phyloP scores from a whole-genome alignment of 2,329 filamentous ascomycete genomes.

The Conoideocrella luteorostrata region DNA sequence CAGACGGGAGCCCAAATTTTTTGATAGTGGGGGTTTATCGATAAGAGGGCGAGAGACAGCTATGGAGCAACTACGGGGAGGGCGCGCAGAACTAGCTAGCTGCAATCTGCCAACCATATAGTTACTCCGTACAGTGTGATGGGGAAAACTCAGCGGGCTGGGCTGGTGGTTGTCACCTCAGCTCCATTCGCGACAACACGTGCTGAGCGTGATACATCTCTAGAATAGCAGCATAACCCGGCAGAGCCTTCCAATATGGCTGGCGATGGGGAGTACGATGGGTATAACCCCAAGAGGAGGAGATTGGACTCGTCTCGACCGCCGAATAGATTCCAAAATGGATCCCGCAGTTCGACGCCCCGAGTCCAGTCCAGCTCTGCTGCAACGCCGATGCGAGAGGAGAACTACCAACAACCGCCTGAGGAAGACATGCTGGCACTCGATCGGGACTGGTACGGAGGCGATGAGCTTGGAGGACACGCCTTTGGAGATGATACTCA shows the following conservation, averaged over 20 bases:
- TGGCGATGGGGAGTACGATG: conserved; percentile 30
- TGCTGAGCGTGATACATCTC: not conserved
- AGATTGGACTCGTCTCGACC: conserved; percentile 27
- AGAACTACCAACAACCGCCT: conserved; percentile 52
- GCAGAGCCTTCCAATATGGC: conserved; percentile 19
- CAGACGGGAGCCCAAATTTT: conserved; percentile 23
- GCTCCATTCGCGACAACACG: conserved; percentile 3
- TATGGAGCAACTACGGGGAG: no score
- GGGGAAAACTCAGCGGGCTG: no score
- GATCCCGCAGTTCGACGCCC: conserved; percentile 27
- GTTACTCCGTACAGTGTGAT: no score
- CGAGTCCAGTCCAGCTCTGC: conserved; percentile 31
- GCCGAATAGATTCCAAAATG: conserved; percentile 23
- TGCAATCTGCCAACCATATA: no score
- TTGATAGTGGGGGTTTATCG: conserved; percentile 33
- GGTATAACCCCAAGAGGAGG: conserved; percentile 33
- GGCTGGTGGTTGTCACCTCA: conserved; percentile 2
- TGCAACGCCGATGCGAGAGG: conserved; percentile 30
- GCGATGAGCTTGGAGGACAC: conserved; percentile 74
- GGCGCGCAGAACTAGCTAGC: no score
- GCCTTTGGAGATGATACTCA: conserved; percentile 88
- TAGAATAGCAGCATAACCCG: not conserved
- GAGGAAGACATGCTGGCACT: conserved; percentile 68
- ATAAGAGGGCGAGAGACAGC: conserved; percentile 27
- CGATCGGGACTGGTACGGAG: conserved; percentile 89